Conservation (phyloP, 805 yeast species). For the Yarrowia bubula region DNA sequence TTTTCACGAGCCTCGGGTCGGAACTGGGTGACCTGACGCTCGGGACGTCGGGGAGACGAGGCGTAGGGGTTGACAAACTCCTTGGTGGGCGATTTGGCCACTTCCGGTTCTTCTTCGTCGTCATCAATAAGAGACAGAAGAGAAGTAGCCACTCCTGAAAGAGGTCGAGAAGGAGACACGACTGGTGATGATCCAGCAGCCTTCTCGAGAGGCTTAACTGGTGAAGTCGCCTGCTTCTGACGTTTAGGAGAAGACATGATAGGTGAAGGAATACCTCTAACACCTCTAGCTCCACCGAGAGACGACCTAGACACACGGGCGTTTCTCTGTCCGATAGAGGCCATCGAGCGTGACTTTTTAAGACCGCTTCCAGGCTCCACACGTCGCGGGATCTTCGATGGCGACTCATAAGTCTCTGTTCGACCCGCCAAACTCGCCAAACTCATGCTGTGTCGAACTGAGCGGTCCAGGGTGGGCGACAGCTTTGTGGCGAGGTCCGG, state of each 20-base stretch:
- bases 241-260: background rate
- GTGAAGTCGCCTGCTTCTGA: background rate
- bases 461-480: background rate
- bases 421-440: constrained; percentile 6
- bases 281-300: background rate
- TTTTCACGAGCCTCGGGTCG: background rate
- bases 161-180: background rate
- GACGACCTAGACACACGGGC: background rate
- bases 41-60: background rate
- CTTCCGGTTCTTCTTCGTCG: background rate
- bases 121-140: constrained; percentile 20
- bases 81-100: background rate
- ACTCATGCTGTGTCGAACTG: constrained; percentile 16
- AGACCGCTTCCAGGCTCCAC: background rate
- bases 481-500: background rate
- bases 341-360: constrained; percentile 8
- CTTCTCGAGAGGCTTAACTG: background rate
- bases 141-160: constrained; percentile 7
- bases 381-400: constrained; percentile 1
- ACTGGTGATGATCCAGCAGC: background rate
- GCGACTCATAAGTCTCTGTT: background rate
- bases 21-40: background rate
- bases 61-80: constrained; percentile 22
- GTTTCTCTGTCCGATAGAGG: background rate
- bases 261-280: constrained; percentile 11